These are phyloP conservation scores for Calamus simplicifolius DNA, from an alignment of 176 grass and related monocot genomes.

Conservation along the genomic window DNA sequence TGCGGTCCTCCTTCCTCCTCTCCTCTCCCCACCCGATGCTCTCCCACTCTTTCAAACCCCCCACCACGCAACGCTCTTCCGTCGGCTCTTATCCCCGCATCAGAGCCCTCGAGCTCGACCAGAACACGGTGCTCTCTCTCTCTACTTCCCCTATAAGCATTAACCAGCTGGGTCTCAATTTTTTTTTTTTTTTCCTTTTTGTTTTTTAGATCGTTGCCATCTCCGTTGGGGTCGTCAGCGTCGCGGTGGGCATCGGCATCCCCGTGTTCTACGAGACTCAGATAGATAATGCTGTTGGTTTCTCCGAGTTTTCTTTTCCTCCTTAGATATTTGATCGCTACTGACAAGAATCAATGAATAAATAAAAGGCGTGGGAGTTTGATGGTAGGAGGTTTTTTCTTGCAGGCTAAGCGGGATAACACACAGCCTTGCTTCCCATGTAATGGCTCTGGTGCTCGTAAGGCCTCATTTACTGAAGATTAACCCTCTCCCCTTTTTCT, in stretches of 20 bases:
- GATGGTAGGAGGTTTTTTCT: neutral
- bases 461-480: slow-evolving; percentile 4
- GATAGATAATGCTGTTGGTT: slow-evolving; percentile 83
- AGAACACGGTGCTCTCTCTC: slow-evolving; percentile 58
- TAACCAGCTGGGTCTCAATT: neutral
- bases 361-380: no score
- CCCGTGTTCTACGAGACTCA: slow-evolving; percentile 92
- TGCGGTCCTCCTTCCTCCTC: slow-evolving; percentile 43
- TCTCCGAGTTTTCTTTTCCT: neutral
- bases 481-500: neutral
- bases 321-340: neutral
- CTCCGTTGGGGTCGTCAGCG: slow-evolving; percentile 74
- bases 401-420: slow-evolving; percentile 85
- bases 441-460: slow-evolving; percentile 84
- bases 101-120: slow-evolving; percentile 77
- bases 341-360: no score
- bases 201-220: slow-evolving; percentile 64
- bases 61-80: slow-evolving; percentile 4
- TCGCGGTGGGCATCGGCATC: slow-evolving; percentile 77
- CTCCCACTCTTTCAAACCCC: slow-evolving; percentile 5
- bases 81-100: slow-evolving; percentile 36
- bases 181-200: neutral
- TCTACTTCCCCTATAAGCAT: neutral
- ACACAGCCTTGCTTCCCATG: slow-evolving; percentile 93
- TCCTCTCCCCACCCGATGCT: slow-evolving; percentile 17